Percentiles rank a stretch among this genome's conserved stretches.
phyloP scores from a whole-genome alignment of 352 stramenopile genomes.

The Globisporangium polare region DNA sequence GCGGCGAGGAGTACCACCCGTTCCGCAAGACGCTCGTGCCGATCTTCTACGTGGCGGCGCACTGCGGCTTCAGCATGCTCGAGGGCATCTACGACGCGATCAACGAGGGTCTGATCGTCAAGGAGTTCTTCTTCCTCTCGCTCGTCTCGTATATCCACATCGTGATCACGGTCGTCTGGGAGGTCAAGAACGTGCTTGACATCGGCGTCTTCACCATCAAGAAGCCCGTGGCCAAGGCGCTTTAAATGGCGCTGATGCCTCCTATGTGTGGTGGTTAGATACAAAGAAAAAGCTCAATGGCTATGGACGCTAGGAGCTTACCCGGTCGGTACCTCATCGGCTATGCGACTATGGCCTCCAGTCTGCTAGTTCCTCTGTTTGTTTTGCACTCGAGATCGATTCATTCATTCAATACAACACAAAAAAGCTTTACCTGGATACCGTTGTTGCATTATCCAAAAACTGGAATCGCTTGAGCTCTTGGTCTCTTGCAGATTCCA shows the following conservation, averaged over 20 bases:
- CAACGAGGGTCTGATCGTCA: constrained; percentile 78
- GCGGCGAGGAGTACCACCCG: constrained; percentile 84
- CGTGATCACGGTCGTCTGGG: constrained; percentile 82
- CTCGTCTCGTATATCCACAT: constrained; percentile 84
- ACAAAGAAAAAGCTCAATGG: too few relatives aligned
- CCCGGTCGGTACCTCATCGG: too few relatives aligned
- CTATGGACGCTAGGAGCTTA: too few relatives aligned
- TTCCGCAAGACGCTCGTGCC: constrained; percentile 88
- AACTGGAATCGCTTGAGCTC: not conserved
- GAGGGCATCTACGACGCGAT: constrained; percentile 81
- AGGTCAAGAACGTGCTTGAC: constrained; percentile 82
- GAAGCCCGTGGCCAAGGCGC: constrained; percentile 21
- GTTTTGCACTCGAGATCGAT: not conserved
- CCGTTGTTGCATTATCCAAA: not conserved
- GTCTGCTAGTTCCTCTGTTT: not conserved
- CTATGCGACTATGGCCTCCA: not conserved
- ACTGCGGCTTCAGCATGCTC: constrained; percentile 79
- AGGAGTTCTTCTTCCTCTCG: constrained; percentile 88
- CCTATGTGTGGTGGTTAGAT: not conserved
- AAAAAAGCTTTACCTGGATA: not conserved
- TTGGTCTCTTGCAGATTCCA: constrained; percentile 20
- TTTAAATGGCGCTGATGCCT: constrained; percentile 7
- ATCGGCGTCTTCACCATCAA: constrained; percentile 80
- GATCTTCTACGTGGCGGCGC: constrained; percentile 86
- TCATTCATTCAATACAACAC: not conserved